These are phyloP conservation scores for Colletotrichum godetiae DNA, from an alignment of 2,329 filamentous ascomycete genomes.

Conservation along the genomic window DNA sequence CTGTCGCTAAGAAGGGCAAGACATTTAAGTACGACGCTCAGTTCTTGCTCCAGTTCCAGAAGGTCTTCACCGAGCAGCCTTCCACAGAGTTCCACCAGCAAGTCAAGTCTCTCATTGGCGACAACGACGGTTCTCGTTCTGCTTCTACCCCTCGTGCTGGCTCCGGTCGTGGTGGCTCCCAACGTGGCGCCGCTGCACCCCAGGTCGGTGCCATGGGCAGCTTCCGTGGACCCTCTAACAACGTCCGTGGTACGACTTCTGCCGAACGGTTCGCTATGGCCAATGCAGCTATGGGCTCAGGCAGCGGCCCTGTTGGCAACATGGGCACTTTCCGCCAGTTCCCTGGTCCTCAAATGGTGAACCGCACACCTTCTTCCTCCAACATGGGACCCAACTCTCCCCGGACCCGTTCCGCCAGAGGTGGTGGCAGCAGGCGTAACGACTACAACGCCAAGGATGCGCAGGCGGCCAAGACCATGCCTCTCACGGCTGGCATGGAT, in stretches of 20 bases:
- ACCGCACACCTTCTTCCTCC: constrained; percentile 70
- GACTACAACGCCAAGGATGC: constrained; percentile 70
- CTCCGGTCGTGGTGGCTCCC: constrained; percentile 62
- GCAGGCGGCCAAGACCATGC: constrained; percentile 87
- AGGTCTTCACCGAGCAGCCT: constrained; percentile 96
- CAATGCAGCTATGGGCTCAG: constrained; percentile 55
- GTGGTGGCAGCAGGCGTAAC: constrained; percentile 70
- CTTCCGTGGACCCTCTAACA: constrained; percentile 61
- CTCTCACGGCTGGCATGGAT: constrained; percentile 85
- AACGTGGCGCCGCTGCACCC: constrained; percentile 62
- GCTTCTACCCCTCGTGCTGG: constrained; percentile 70
- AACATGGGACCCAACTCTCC: constrained; percentile 76
- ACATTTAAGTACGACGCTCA: constrained; percentile 95
- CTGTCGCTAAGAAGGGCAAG: constrained; percentile 81
- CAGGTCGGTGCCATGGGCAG: constrained; percentile 70
- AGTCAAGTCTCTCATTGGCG: constrained; percentile 87
- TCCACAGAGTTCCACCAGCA: constrained; percentile 93
- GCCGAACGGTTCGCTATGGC: constrained; percentile 79
- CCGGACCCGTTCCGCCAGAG: constrained; percentile 71
- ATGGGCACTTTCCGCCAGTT: constrained; percentile 59
- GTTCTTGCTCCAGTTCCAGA: constrained; percentile 96
- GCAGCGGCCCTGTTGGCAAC: constrained; percentile 22
- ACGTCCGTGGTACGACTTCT: constrained; percentile 76
- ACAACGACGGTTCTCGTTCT: constrained; percentile 74
- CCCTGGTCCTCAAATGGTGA: constrained; percentile 70